Conservation (phyloP, 495 filamentous ascomycete genomes). For the Astrothelium subdiscretum region DNA sequence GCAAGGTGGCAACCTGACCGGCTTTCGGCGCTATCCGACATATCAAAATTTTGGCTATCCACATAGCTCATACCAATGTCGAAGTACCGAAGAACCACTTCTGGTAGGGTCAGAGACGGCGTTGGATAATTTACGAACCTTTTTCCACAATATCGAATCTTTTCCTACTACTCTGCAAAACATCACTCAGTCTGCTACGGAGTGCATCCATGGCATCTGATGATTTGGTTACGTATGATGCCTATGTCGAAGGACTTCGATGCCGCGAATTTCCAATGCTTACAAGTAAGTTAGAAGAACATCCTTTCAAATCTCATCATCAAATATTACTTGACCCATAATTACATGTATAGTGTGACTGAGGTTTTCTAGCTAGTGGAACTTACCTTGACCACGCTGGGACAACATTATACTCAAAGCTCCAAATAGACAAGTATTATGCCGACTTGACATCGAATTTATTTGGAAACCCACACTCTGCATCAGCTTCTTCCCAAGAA, state of each 20-base stretch:
- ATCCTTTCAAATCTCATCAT: background rate
- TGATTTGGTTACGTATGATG: conserved; percentile 40
- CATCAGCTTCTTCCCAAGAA: conserved; percentile 49
- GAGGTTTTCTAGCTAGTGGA: conserved; percentile 18
- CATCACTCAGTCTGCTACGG: background rate
- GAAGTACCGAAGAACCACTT: background rate
- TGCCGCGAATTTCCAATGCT: conserved; percentile 72
- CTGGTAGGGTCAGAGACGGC: background rate
- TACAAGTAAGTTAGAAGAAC: conserved; percentile 42
- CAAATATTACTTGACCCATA: too few relatives aligned
- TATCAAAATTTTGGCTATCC: background rate
- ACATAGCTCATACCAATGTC: background rate
- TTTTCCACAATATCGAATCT: background rate
- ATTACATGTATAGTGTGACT: too few relatives aligned
- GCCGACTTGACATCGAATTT: conserved; percentile 45
- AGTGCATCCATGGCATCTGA: background rate
- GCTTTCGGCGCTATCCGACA: background rate
- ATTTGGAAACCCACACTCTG: conserved; percentile 68
- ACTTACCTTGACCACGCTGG: conserved; percentile 92
- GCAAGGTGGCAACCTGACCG: background rate
- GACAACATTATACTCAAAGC: conserved; percentile 60
- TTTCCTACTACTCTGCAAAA: background rate
- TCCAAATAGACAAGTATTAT: conserved; percentile 48
- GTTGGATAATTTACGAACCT: background rate
- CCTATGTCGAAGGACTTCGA: conserved; percentile 55